Base-by-base conservation (phyloP, 345 rosid species). In the Salix koriyanagi region DNA sequence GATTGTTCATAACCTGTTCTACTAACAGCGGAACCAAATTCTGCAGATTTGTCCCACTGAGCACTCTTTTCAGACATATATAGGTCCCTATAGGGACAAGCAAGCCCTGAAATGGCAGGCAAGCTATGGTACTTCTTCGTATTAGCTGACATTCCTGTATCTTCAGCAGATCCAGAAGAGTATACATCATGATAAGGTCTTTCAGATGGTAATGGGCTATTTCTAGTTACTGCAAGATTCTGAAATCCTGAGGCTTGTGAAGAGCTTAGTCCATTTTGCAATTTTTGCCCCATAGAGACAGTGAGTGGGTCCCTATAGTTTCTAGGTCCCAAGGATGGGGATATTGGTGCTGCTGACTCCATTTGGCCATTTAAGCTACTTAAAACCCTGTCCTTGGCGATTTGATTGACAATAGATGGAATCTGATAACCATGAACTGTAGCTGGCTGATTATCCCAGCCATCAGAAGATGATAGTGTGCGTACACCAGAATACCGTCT, bases 71-170 rank as follows among this genome's bases (percentile, higher is more conserved):
- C 85, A 80, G 86, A 71, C 67, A 81, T 70, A 78, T 83, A 89
- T 60, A 79, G 80, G 70, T 89, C 88, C 71, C 91, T 84, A 34
- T 80, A 86, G 25, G 92, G 86, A 82, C 89, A 80, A 76, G 92
- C 77, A 64, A 89, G 75, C 68, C 93, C 98, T 12, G 99, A 89
- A 70, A 94, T 91, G 84, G 88, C 94, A 12, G 98, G 98, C 89
- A 91, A 86, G 88, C 97, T 94, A 78, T 87, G 94, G 79, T 87
- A 92, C 76, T 92, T 92, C 88, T 94, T 96, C 64, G 90, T 79
- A 85, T 86, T 90, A 65, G 83, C 84, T 21, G 86, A 74, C 77
- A 77, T 73, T 28, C 81, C 84, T 23, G 72, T 76, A 75, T 70
- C 75, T 67, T 88, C 88, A 65, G 85, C 84, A 69, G 83, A 84